Evolutionary conservation across 495 filamentous ascomycete species (phyloP).

Genomic region (Neurospora cerealis): DNA sequence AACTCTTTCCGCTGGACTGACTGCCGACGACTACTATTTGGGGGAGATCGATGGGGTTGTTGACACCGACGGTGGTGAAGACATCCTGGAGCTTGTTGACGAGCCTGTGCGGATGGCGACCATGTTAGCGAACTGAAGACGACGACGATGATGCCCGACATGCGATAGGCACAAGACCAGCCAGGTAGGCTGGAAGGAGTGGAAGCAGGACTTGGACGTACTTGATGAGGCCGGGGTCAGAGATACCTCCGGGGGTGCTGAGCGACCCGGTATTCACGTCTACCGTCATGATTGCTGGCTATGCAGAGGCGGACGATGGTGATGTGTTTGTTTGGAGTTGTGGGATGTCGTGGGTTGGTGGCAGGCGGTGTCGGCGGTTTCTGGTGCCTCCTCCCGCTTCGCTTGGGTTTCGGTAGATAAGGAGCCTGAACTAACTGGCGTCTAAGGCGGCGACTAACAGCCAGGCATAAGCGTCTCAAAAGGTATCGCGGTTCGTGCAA

Average conservation of each 20-base stretch:
- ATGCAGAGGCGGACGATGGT: constrained; percentile 1
- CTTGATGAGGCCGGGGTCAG: constrained; percentile 51
- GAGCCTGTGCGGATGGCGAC: constrained; percentile 46
- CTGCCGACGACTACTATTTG: constrained; percentile 99
- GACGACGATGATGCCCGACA: constrained; percentile 10
- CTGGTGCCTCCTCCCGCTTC: neutral
- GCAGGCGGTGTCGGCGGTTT: neutral
- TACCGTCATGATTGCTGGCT: constrained; percentile 16
- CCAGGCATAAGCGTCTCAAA: neutral
- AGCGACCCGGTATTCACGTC: constrained; percentile 23
- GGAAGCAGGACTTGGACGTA: constrained; percentile 16
- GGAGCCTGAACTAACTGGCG: neutral
- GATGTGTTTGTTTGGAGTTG: neutral
- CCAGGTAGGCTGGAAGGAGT: neutral
- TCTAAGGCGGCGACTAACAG: neutral
- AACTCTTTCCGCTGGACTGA: constrained; percentile 99
- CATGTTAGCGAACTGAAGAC: constrained; percentile 16
- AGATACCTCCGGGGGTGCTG: constrained; percentile 41
- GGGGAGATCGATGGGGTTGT: constrained; percentile 98
- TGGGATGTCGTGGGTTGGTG: neutral
- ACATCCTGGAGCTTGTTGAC: constrained; percentile 99
- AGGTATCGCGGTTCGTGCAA: neutral
- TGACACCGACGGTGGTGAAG: constrained; percentile 94
- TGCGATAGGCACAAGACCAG: neutral
- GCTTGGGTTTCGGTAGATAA: neutral